These are phyloP conservation scores for Phlyctochytrium arcticum DNA, from an alignment of 192 early-diverging fungal genomes.

Conservation along the genomic window DNA sequence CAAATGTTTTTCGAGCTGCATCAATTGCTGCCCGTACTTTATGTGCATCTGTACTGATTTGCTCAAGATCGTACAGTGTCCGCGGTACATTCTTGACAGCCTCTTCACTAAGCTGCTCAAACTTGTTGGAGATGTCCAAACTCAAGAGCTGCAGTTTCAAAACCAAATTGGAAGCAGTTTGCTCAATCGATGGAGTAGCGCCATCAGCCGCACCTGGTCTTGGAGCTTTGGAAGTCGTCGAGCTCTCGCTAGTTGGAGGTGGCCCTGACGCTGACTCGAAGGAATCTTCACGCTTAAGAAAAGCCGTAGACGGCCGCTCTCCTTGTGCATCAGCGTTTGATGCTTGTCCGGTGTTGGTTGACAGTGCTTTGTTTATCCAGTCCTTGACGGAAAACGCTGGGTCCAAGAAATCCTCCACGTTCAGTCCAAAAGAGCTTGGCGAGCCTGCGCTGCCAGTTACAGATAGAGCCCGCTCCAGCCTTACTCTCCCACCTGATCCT, in stretches of 20 bases:
- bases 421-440: conserved; percentile 1
- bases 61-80: conserved; percentile 57
- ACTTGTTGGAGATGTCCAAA: conserved; percentile 50
- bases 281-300: too few species aligned
- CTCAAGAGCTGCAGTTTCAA: conserved; percentile 56
- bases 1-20: conserved; percentile 41
- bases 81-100: conserved; percentile 57
- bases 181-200: conserved; percentile 22
- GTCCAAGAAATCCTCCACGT: conserved; percentile 20
- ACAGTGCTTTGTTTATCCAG: conserved; percentile 61
- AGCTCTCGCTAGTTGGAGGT: not conserved
- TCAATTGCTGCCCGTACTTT: conserved; percentile 43
- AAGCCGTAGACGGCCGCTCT: too few species aligned
- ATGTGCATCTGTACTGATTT: conserved; percentile 49
- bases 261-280: not conserved
- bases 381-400: conserved; percentile 58
- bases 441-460: too few species aligned
- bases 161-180: conserved; percentile 50
- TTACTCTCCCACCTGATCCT: too few species aligned
- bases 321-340: not conserved
- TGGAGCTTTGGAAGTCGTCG: conserved; percentile 5
- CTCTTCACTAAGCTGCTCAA: conserved; percentile 52
- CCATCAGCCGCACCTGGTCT: not conserved
- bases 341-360: not conserved
- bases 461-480: too few species aligned